Base-by-base conservation (phyloP, 1,284 basidiomycete species). In the Wolfiporia cocos region DNA sequence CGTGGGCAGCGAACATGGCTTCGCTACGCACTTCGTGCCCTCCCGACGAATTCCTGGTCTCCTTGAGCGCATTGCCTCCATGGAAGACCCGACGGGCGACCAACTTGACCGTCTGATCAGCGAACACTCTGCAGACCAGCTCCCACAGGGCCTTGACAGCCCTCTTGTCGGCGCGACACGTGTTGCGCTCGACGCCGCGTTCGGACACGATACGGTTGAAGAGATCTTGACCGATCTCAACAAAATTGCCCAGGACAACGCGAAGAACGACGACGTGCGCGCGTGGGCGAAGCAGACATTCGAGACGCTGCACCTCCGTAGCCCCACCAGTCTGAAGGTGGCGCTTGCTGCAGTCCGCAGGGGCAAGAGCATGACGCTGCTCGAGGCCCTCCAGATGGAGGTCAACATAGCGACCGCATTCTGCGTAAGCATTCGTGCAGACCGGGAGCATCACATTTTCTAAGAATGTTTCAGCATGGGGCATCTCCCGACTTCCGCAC, bases 1-100 rank as follows among this genome's bases (percentile, higher is more conserved):
- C n/a, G n/a, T n/a, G n/a, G n/a, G n/a, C 47, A 93, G 89, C 57
- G 88, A 93, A 53, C 78, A 86, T 52, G 92, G 93, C 28, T 74
- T 96, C 52, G 92, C 93, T 2, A 95, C 93, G 2, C 93, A 97
- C 65, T 96, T 75, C 58, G 77, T 95, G 42, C 81, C 88, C 4
- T 82, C 88, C 20, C 70, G 81, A 42, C 74, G 83, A 31, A 68
- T 96, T 23, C 77, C 84, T 10, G 73, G 73, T 31, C 75, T 96
- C 28, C 62, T 85, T 42, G 70, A 78, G 43, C 67, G 74, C 44
- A 62, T 90, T 44, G 69, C 79, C 5, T 68, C 74, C 42, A 61
- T 90, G 49, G 75, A 88, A 47, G 58, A 73, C 53, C 63, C 75
- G 47, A 53, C 75, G 56, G 60, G 63, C 53, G 24, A 61, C 36